Percentiles rank a stretch among this genome's conserved stretches.
Evolutionary conservation across 306 rosid species (phyloP).

Genomic region (Vicia faba): DNA sequence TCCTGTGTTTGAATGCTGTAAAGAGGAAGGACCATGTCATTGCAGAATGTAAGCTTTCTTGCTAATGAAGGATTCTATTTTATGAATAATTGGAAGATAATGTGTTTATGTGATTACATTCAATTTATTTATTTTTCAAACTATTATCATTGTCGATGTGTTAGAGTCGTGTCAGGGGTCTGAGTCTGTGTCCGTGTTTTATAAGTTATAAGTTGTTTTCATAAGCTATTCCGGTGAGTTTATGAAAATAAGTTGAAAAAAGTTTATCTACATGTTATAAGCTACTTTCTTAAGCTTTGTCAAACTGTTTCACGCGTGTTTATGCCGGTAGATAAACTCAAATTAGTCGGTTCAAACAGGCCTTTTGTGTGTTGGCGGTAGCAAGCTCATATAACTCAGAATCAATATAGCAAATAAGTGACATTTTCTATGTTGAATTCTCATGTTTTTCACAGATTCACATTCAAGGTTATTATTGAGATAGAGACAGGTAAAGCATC

Average conservation of each 20-base stretch:
- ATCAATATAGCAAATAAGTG: background rate
- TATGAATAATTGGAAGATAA: constrained; percentile 2
- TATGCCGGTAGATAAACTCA: too few species aligned
- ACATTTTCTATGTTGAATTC: constrained; percentile 14
- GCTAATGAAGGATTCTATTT: background rate
- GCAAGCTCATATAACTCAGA: background rate
- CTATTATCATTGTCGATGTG: too few species aligned
- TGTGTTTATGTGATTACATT: background rate
- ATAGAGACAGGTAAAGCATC: constrained; percentile 35
- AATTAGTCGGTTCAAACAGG: too few species aligned
- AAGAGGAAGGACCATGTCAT: constrained; percentile 73
- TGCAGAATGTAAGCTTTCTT: constrained; percentile 48
- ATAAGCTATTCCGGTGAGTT: too few species aligned
- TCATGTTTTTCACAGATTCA: constrained; percentile 51
- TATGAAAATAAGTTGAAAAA: too few species aligned
- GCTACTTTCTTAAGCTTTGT: too few species aligned
- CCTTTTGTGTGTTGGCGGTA: background rate
- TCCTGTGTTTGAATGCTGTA: constrained; percentile 66
- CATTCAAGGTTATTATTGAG: constrained; percentile 58
- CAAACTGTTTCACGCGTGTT: too few species aligned
- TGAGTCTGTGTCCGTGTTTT: too few species aligned
- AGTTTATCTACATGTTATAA: too few species aligned
- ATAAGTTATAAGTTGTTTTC: too few species aligned
- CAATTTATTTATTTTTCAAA: too few species aligned
- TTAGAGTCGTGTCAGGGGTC: too few species aligned